A percentile compares a stretch with the other conserved stretches of the same genome.
Conservation (phyloP, 139 green algal species). For the Volvox africanus region DNA sequence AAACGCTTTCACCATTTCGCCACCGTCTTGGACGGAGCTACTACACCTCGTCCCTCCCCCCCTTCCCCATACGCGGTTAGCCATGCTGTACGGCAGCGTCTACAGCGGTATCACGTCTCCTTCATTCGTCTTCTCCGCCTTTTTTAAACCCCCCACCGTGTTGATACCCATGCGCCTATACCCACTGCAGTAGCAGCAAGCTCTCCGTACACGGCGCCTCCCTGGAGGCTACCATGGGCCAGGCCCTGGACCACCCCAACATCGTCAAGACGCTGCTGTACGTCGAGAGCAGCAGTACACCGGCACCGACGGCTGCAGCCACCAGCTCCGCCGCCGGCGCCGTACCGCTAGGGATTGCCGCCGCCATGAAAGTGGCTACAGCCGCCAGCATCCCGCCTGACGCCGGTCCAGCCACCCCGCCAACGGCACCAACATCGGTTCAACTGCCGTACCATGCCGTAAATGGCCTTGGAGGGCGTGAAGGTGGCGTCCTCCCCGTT, state of each 20-base stretch:
- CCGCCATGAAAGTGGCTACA: neutral
- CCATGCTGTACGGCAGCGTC: too few relatives aligned
- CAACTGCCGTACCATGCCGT: neutral
- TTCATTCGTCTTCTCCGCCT: too few relatives aligned
- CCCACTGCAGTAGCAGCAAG: neutral
- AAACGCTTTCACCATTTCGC: too few relatives aligned
- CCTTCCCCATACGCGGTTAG: too few relatives aligned
- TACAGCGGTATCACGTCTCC: too few relatives aligned
- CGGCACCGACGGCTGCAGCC: neutral
- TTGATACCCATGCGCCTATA: too few relatives aligned
- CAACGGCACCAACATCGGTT: neutral
- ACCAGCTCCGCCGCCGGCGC: neutral
- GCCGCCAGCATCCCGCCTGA: neutral
- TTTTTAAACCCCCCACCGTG: too few relatives aligned
- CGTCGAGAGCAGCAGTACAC: neutral
- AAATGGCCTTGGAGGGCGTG: neutral
- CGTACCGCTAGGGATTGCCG: neutral
- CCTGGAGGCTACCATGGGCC: constrained; percentile 36
- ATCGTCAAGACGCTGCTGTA: constrained; percentile 42
- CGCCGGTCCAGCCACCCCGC: neutral
- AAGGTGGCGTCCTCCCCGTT: neutral
- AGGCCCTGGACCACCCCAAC: constrained; percentile 41
- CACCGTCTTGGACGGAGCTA: too few relatives aligned
- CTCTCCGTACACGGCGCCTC: constrained; percentile 9
- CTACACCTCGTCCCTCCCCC: too few relatives aligned